Base-by-base conservation (phyloP, 306 rosid genomes). In the Pterocarpus santalinus region DNA sequence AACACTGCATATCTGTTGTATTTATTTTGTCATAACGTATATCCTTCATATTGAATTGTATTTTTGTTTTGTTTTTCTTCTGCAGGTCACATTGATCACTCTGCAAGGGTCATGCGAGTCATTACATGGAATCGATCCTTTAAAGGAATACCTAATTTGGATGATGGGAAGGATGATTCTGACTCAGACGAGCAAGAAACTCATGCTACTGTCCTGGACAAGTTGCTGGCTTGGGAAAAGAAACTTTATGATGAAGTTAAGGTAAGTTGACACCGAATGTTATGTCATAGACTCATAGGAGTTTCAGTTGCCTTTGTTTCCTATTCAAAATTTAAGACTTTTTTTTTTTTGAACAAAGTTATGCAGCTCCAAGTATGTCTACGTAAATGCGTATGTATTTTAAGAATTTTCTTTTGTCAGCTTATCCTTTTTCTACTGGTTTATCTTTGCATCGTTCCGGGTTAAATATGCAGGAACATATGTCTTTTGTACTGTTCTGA, bases 171-270 rank as follows among this genome's bases (percentile, higher is more conserved):
- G 72, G 97, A 95, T 90, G 98, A 91, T 53, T 85, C 84, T 69
- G 97, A 93, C 62, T 30, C 89, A 4, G 97, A 90, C 32, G 98
- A 90, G 80, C 84, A 89, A 0, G 99, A 95, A 89, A 95, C 99
- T 49, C 99, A 95, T 73, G 99, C 97, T 64, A 86, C 98, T 9
- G 82, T 95, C 49, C 83, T 96, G 93, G 99, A 96, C 85, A 96
- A 96, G 85, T 76, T 93, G 91, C 90, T 96, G 13, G 98, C 99
- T 0, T 96, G 98, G 99, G 99, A 96, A 84, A 96, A 96, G 83
- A 96, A 96, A 80, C 93, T 96, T 34, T 96, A 90, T 56, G 97
- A 96, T 60, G 99, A 96, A 90, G 97, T 96, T 17, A 96, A 96
- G 92, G 99, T 95, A 87, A 62, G 66, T 17, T 60, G 35, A 71